Evolutionary conservation across 1,284 basidiomycete species (phyloP), one percentile per base, ranked within the genome.

Genomic region (Papiliotrema terrestris): DNA sequence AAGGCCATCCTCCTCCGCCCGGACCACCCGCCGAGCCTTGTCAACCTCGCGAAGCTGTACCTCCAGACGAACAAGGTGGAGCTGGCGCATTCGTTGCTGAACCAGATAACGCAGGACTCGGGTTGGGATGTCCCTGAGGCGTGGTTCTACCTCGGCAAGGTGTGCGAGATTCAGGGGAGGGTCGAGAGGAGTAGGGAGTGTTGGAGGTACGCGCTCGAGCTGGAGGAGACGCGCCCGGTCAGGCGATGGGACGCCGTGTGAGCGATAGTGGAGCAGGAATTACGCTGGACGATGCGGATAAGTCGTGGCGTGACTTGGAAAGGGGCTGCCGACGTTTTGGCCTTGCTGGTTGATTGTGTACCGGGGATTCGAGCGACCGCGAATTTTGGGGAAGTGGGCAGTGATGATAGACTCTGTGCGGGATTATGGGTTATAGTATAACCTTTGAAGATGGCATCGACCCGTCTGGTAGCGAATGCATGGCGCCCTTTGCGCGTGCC

Each of bases 41-140:
- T 95, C 5, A 85, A 89, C 68, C 82, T 95, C 26, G 83, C 86
- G 35, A 83, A 85, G 20, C 72, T 91, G 13, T 87, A 90, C 72
- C 83, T 95, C 80, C 2, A 56, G 62, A 78, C 53, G 71, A 73
- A 65, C 20, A 50, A 65, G 51, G n/a, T 82, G 80, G 74, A 84
- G 68, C 77, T 91, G 45, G 86, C 86, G 0, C 86, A 86, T 8
- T 85, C 85, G 2, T 77, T 91, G 25, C 67, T 82, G 43, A 76
- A 78, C 51, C 68, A 75, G 32, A 59, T 79, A 2, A 80, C 79
- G 0, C 76, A 78, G 54, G 72, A 72, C 32, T 54, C 61, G 8
- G 93, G 87, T 4, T 96, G 91, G 91, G 87, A 95, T 71, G 82
- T 88, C 2, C 84, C 91, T 0, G 92, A 96, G 73, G 92, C 89